A percentile compares a stretch with the other conserved stretches of the same genome.
These are phyloP conservation scores for Phylloporus sp. DNA, from an alignment of 768 basidiomycete species.

Conservation along the genomic window DNA sequence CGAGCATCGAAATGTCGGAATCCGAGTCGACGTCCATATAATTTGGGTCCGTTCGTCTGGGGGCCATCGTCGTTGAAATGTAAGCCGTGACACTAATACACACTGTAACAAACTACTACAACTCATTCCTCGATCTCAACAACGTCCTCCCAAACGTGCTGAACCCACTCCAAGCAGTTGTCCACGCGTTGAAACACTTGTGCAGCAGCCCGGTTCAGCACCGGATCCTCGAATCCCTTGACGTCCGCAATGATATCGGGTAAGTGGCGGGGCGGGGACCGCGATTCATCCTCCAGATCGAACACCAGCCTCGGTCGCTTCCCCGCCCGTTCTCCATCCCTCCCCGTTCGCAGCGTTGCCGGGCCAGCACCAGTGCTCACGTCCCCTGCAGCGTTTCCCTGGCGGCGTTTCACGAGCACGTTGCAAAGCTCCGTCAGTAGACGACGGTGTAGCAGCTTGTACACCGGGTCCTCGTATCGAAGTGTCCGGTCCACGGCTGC, in stretches of 20 bases:
- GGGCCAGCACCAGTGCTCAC: conserved; percentile 11
- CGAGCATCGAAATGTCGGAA: conserved; percentile 63
- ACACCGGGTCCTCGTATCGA: conserved; percentile 60
- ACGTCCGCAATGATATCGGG: conserved; percentile 25
- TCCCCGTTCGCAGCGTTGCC: conserved; percentile 31
- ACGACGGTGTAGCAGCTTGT: conserved; percentile 55
- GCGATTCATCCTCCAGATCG: conserved; percentile 17
- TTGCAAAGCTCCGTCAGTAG: conserved; percentile 39
- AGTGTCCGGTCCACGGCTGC: conserved; percentile 60
- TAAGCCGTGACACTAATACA: too few species aligned
- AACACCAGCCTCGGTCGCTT: conserved; percentile 28
- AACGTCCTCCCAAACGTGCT: conserved; percentile 50
- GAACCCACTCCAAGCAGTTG: conserved; percentile 48
- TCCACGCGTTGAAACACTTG: conserved; percentile 40
- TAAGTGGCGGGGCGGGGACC: not conserved
- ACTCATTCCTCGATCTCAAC: conserved; percentile 16
- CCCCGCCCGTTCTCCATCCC: conserved; percentile 14
- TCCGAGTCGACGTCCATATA: conserved; percentile 63
- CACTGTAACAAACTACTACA: too few species aligned
- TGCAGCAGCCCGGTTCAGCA: conserved; percentile 41
- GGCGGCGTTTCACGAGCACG: conserved; percentile 23
- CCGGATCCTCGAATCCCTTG: conserved; percentile 66
- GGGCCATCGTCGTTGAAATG: too few species aligned
- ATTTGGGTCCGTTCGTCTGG: conserved; percentile 24
- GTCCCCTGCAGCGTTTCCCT: conserved; percentile 1